phyloP scores from a whole-genome alignment of 495 filamentous ascomycete species.

The Neurospora pannonica region DNA sequence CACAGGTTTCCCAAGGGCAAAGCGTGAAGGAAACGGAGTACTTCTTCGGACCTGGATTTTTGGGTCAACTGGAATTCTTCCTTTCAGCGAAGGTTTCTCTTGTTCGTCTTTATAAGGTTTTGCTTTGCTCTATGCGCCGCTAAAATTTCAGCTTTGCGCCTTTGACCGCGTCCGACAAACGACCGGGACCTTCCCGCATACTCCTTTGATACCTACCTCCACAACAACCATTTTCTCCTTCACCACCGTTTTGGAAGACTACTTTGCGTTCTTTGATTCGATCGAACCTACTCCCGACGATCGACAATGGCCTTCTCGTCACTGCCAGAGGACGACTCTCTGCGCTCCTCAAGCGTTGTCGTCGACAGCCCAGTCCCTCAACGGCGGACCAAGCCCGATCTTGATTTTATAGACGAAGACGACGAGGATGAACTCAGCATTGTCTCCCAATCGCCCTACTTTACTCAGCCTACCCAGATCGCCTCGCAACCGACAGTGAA shows the following conservation, averaged over 20 bases:
- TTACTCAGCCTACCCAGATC: slow-evolving; percentile 63
- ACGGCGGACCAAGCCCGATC: neutral
- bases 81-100: neutral
- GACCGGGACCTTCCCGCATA: neutral
- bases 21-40: neutral
- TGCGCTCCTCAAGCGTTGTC: neutral
- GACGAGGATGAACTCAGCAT: slow-evolving; percentile 13
- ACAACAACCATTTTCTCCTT: neutral
- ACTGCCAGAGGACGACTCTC: neutral
- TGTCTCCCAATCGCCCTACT: slow-evolving; percentile 27
- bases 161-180: neutral
- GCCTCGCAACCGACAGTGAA: slow-evolving; percentile 20
- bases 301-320: slow-evolving; percentile 8
- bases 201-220: neutral
- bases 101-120: neutral
- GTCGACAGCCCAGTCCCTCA: neutral
- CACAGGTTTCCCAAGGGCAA: neutral
- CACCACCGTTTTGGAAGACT: neutral
- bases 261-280: neutral
- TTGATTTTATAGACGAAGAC: slow-evolving; percentile 6
- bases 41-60: neutral
- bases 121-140: neutral
- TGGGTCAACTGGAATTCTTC: neutral
- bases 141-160: neutral
- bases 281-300: neutral